These are phyloP conservation scores for Cunninghamia lanceolata DNA, from an alignment of 75 land plant species.

Conservation along the genomic window DNA sequence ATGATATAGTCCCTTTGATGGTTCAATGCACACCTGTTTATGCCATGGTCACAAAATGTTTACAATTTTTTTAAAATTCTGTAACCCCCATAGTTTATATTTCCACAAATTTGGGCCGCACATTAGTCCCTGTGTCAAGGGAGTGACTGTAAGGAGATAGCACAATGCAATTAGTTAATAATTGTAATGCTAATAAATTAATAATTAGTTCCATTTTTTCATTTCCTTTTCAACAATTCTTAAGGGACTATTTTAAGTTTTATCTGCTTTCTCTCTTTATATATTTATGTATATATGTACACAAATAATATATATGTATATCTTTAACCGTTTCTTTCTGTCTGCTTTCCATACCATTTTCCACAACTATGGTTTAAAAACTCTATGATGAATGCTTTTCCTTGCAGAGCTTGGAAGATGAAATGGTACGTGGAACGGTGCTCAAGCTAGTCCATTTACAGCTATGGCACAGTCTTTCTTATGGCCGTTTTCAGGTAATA, in stretches of 20 bases:
- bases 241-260: not conserved
- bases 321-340: not conserved
- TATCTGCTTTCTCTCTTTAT: not conserved
- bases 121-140: too few relatives aligned
- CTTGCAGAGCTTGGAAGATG: constrained; percentile 95
- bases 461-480: constrained; percentile 86
- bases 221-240: not conserved
- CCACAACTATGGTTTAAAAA: not conserved
- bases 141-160: not conserved
- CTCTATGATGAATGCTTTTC: constrained; percentile 8
- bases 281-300: not conserved
- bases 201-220: not conserved
- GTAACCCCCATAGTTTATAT: too few relatives aligned
- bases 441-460: constrained; percentile 74
- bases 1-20: too few relatives aligned
- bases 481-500: constrained; percentile 84
- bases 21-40: too few relatives aligned
- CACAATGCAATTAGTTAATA: not conserved
- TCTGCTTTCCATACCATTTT: not conserved
- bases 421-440: constrained; percentile 76
- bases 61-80: too few relatives aligned
- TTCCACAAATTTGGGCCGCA: too few relatives aligned
- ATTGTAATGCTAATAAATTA: not conserved
- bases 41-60: too few relatives aligned
- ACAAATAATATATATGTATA: not conserved